A percentile compares a stretch with the other conserved stretches of the same genome.
phyloP scores from a whole-genome alignment of 2,329 filamentous ascomycete genomes.

The Ophiosphaerella herpotricha region DNA sequence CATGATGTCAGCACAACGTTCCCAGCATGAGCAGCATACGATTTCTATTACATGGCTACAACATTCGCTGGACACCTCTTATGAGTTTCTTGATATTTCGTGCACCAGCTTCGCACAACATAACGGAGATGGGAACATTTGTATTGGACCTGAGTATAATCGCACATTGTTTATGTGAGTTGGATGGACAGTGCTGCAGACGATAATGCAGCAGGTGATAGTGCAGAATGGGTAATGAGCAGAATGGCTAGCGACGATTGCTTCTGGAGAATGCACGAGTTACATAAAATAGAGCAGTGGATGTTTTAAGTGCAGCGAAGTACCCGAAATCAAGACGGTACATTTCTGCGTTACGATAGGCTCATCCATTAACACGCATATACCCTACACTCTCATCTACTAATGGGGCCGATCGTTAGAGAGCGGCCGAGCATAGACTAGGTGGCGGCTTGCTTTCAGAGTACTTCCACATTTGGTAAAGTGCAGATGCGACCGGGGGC shows the following conservation, averaged over 20 bases:
- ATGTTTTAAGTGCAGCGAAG: slow-evolving; percentile 22
- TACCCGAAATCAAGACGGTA: slow-evolving; percentile 16
- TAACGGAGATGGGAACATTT: slow-evolving; percentile 60
- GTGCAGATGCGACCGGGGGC: slow-evolving; percentile 19
- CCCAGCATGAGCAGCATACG: not conserved
- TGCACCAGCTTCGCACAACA: slow-evolving; percentile 62
- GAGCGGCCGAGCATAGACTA: slow-evolving; percentile 25
- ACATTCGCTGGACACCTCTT: slow-evolving; percentile 61
- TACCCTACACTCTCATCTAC: slow-evolving; percentile 18
- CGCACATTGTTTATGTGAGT: slow-evolving; percentile 53
- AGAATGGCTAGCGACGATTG: slow-evolving; percentile 3
- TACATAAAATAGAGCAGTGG: slow-evolving; percentile 23
- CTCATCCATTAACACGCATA: slow-evolving; percentile 24
- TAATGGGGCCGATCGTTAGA: slow-evolving; percentile 21
- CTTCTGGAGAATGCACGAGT: slow-evolving; percentile 11
- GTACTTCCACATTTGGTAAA: slow-evolving; percentile 23
- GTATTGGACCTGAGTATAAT: slow-evolving; percentile 64
- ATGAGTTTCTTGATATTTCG: slow-evolving; percentile 59
- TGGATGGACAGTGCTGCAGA: slow-evolving; percentile 2
- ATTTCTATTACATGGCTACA: slow-evolving; percentile 52
- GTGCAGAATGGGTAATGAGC: slow-evolving; percentile 4
- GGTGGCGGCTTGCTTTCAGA: slow-evolving; percentile 31
- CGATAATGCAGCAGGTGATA: not conserved
- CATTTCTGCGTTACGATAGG: not conserved
- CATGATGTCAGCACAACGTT: slow-evolving; percentile 10